Evolutionary conservation across 2,329 filamentous ascomycete genomes (phyloP).

Genomic region (Cordyceps pruinosa): DNA sequence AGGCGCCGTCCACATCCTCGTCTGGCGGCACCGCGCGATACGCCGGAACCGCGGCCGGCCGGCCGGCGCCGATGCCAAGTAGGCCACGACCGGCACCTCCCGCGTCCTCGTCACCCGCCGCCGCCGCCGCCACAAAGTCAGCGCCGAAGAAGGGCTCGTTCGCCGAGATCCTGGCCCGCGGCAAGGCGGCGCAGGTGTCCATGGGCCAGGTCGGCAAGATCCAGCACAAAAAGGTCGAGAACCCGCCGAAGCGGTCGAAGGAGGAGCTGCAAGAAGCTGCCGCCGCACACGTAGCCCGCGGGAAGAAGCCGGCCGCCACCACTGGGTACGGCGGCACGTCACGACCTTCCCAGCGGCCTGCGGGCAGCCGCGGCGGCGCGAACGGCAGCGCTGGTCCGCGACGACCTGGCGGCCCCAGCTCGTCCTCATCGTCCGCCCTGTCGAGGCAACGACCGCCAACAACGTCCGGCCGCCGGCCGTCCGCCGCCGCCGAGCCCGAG

Average conservation of each 20-base stretch:
- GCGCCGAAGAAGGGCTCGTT: constrained; percentile 64
- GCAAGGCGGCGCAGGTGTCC: constrained; percentile 55
- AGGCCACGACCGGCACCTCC: constrained; percentile 18
- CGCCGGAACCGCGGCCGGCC: constrained; percentile 2
- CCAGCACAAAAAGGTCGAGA: constrained; percentile 62
- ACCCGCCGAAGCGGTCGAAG: constrained; percentile 20
- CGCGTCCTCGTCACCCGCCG: constrained; percentile 20
- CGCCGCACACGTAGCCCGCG: not conserved
- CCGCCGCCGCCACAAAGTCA: constrained; percentile 34
- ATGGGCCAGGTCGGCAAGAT: constrained; percentile 62
- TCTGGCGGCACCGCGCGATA: not conserved
- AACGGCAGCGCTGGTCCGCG: constrained; percentile 26
- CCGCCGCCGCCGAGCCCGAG: constrained; percentile 31
- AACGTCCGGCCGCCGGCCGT: constrained; percentile 10
- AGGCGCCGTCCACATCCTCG: not conserved
- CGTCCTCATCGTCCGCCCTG: not conserved
- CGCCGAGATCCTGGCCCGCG: constrained; percentile 66
- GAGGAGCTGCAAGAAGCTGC: constrained; percentile 17
- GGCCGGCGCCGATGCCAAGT: not conserved
- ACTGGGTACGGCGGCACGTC: constrained; percentile 27
- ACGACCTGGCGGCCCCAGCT: not conserved
- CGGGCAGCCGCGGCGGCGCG: constrained; percentile 17
- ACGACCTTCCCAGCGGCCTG: not conserved
- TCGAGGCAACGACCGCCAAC: not conserved
- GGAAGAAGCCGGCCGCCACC: constrained; percentile 2